Percentiles rank a stretch among this genome's conserved stretches.
phyloP scores from a whole-genome alignment of 2,329 filamentous ascomycete genomes.

The Zymoseptoria ardabiliae region DNA sequence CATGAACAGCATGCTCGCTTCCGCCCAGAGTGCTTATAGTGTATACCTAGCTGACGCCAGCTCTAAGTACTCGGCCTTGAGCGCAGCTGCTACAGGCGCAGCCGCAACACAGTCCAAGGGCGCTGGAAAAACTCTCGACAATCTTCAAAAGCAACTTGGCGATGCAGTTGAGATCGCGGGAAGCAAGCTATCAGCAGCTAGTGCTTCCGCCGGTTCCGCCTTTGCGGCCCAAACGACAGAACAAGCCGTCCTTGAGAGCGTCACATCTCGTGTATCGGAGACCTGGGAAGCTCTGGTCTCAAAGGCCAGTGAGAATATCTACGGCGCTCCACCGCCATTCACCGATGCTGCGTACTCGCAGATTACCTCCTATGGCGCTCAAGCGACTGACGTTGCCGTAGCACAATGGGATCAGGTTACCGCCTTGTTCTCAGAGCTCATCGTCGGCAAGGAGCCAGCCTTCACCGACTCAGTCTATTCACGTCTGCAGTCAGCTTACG shows the following conservation, averaged over 20 bases:
- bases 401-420: conserved; percentile 64
- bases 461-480: conserved; percentile 75
- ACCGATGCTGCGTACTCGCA: conserved; percentile 41
- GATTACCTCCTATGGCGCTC: conserved; percentile 52
- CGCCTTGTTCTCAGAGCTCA: conserved; percentile 66
- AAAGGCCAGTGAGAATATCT: conserved; percentile 61
- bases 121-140: conserved; percentile 13
- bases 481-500: conserved; percentile 64
- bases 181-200: conserved; percentile 42
- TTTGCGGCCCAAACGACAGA: conserved; percentile 41
- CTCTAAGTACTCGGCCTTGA: conserved; percentile 21
- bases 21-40: conserved; percentile 43
- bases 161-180: conserved; percentile 25
- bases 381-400: conserved; percentile 54
- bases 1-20: conserved; percentile 40
- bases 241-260: conserved; percentile 35
- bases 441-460: conserved; percentile 68
- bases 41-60: conserved; percentile 28
- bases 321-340: conserved; percentile 55
- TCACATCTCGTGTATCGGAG: conserved; percentile 50
- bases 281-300: conserved; percentile 59
- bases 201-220: conserved; percentile 38
- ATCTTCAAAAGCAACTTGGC: conserved; percentile 25
- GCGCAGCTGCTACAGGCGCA: conserved; percentile 18
- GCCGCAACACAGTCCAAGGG: conserved; percentile 7